Evolutionary conservation across 2,329 filamentous ascomycete species (phyloP).

Genomic region (Diaporthe eres): DNA sequence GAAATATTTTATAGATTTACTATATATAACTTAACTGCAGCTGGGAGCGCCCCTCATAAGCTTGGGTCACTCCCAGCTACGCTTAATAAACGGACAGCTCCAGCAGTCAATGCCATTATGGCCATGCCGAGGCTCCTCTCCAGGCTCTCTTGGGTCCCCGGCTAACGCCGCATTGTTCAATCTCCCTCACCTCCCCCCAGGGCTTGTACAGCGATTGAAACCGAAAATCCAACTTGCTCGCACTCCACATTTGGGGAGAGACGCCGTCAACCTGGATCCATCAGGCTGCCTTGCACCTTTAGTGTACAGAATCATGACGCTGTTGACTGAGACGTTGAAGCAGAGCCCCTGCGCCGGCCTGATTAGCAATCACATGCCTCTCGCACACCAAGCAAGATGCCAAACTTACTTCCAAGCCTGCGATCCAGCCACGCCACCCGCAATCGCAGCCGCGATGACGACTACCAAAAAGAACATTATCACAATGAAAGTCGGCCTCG

Average conservation of each 20-base stretch:
- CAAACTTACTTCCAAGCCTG: slow-evolving; percentile 18
- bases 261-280: too few species aligned
- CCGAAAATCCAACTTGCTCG: too few species aligned
- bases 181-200: not conserved
- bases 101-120: not conserved
- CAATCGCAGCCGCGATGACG: slow-evolving; percentile 32
- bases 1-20: too few species aligned
- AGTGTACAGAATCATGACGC: not conserved
- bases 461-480: slow-evolving; percentile 36
- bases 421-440: slow-evolving; percentile 30
- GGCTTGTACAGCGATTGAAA: too few species aligned
- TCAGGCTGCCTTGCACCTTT: not conserved
- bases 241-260: not conserved
- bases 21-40: too few species aligned
- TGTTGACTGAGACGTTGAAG: not conserved
- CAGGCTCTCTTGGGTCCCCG: not conserved
- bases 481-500: slow-evolving; percentile 30
- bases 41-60: too few species aligned
- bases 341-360: not conserved
- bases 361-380: not conserved
- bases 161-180: not conserved
- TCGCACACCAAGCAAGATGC: not conserved
- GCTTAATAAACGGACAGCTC: too few species aligned
- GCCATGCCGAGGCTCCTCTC: not conserved
- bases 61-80: too few species aligned